Evolutionary conservation across 106 monocot genomes (phyloP).

Genomic region (Dendrobium nobile): DNA sequence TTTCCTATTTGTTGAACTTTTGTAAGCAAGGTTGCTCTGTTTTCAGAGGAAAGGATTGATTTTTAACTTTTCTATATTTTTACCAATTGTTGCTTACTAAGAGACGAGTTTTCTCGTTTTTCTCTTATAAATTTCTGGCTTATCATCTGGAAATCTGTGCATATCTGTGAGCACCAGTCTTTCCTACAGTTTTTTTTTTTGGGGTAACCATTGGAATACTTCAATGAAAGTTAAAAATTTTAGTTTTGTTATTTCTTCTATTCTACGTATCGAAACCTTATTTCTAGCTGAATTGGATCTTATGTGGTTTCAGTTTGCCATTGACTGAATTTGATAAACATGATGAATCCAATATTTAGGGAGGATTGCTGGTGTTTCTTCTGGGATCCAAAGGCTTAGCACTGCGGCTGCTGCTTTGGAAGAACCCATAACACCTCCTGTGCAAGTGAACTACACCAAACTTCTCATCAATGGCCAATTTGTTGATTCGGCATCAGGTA

Average conservation of each 20-base stretch:
- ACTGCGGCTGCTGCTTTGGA: constrained; percentile 56
- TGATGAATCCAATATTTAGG: constrained; percentile 18
- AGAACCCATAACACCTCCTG: constrained; percentile 65
- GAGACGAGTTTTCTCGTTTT: no score
- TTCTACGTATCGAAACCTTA: not conserved
- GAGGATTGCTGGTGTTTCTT: constrained; percentile 6
- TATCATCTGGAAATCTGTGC: not conserved
- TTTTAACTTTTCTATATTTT: not conserved
- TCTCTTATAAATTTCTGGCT: not conserved
- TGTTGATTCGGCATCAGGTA: constrained; percentile 84
- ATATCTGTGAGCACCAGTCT: not conserved
- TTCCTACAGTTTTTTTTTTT: no score
- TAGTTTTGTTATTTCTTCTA: not conserved
- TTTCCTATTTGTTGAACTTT: not conserved
- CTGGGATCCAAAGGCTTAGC: constrained; percentile 31
- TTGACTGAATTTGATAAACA: not conserved
- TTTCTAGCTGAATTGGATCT: not conserved
- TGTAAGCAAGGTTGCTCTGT: not conserved
- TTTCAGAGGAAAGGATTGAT: not conserved
- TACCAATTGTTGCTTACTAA: no score
- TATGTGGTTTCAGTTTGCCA: not conserved
- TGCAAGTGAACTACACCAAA: constrained; percentile 63
- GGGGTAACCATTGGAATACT: not conserved
- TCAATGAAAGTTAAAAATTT: not conserved
- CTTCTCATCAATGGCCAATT: constrained; percentile 81